Evolutionary conservation across 1,284 basidiomycete genomes (phyloP), one percentile per base, ranked within the genome.

Genomic region (Gomphus bonarii): DNA sequence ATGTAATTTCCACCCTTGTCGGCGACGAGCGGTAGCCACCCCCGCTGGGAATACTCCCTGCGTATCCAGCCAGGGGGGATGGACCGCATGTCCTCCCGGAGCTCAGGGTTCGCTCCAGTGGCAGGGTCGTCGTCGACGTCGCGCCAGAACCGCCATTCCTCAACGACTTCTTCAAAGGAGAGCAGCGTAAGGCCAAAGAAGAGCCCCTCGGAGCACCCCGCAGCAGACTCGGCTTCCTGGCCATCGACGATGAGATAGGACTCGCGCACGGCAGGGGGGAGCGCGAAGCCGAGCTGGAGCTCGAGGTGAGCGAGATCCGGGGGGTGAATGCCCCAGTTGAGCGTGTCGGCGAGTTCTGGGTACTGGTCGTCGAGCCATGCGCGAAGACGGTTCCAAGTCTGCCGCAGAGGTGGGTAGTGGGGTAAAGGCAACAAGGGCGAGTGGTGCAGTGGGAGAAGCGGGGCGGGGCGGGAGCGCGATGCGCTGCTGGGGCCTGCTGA

Each of bases 1-100:
- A 98, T 81, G 68, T 99, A 99, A 72, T 99, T 99, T 28, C 95
- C 97, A 18, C 84, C 85, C 63, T 90, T 89, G 72, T 99, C 95
- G 43, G 86, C 86, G 58, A 97, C 80, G 61, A 99, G 85, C 12
- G 95, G 95, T 64, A 99, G 82, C 95, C 95, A 99, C 16, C 95
- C 95, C 55, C 90, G 81, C 68, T 91, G 89, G 25, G 94, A 94
- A 73, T 99, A 99, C 60, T 87, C 84, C 63, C 78, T 79, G 66
- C 90, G 84, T 63, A 98, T 84, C 90, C 92, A 99, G n/a, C 82
- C 81, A 8, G 87, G 82, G 0, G 95, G 97, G 64, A 97, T 86
- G 40, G 88, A 91, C 58, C 83, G 82, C 95, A 98, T 97, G 30
- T 80, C 75, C 54, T 84, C 79, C 31, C 81, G 76, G 55, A 95